These are phyloP conservation scores for Acer saccharum DNA, from an alignment of 345 rosid genomes.

Conservation along the genomic window DNA sequence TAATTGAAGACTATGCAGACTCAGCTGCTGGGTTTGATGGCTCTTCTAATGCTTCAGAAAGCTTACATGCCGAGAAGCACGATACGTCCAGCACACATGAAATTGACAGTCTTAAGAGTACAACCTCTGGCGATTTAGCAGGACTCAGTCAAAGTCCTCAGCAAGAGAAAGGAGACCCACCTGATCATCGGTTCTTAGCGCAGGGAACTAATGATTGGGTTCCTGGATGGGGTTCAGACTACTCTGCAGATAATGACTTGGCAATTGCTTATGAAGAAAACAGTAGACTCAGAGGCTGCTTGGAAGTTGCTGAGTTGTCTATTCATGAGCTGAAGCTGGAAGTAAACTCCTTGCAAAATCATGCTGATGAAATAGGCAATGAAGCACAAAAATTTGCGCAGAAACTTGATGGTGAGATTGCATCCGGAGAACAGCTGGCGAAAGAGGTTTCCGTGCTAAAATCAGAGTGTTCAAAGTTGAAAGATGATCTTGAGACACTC, in stretches of 20 bases:
- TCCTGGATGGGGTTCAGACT: constrained; percentile 79
- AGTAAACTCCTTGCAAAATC: constrained; percentile 66
- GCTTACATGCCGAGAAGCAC: constrained; percentile 80
- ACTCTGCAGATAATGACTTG: constrained; percentile 63
- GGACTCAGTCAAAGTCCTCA: constrained; percentile 61
- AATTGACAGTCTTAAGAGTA: constrained; percentile 76
- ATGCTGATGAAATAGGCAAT: constrained; percentile 70
- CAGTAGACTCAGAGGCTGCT: constrained; percentile 69
- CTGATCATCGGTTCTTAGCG: constrained; percentile 40
- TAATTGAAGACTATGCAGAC: constrained; percentile 57
- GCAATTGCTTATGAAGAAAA: constrained; percentile 71
- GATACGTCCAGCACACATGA: constrained; percentile 74
- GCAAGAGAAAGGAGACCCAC: constrained; percentile 56
- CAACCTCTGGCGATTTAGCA: constrained; percentile 70
- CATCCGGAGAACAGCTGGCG: constrained; percentile 73
- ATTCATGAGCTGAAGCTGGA: constrained; percentile 71
- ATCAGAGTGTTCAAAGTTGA: constrained; percentile 78
- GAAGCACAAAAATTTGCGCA: constrained; percentile 68
- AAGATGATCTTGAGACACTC: constrained; percentile 61
- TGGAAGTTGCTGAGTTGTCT: constrained; percentile 81
- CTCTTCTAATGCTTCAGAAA: constrained; percentile 86
- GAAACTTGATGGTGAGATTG: constrained; percentile 77
- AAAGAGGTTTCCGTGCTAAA: constrained; percentile 77
- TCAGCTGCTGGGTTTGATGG: constrained; percentile 79
- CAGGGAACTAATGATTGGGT: constrained; percentile 60